Evolutionary conservation across 2,329 filamentous ascomycete genomes (phyloP), one percentile per base, ranked within the genome.

Genomic region (Apiospora phragmitis): DNA sequence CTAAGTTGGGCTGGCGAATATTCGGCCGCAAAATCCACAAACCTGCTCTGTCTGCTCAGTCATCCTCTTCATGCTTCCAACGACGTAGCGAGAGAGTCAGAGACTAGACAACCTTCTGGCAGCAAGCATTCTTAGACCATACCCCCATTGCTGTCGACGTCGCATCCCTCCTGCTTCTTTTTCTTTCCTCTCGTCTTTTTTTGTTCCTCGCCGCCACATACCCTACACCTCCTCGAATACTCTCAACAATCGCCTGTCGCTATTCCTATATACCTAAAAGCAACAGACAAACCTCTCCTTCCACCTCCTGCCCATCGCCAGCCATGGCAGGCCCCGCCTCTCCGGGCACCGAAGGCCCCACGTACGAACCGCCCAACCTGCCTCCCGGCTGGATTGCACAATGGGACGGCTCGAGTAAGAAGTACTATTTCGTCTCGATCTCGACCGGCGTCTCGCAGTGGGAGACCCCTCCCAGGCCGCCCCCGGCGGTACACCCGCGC

Each of bases 361-460:
- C 87, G 77, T 89, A 85, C 75, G 76, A 78, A 70, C 90, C 90
- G 73, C 90, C 90, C 66, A 83, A 84, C 65, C 85, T 92, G 68
- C 90, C 90, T 67, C 82, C 88, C 16, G 90, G 90, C 76, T 92
- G 90, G 90, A 92, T 91, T 77, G 89, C 90, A 71, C 90, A 92
- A 82, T 92, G 90, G 90, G 90, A 92, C 77, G 87, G 86, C 73
- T 78, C 85, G 70, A 89, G 85, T 79, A 87, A 85, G 79, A 91
- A 91, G 79, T 92, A 92, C 79, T 92, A 92, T 80, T 92, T 89
- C 79, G 91, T 93, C 68, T 91, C 93, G 80, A 87, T 93, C 69
- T 90, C 90, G 69, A 93, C 91, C 9, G 91, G 91, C 66, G 85
- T 89, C 47, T 92, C 91, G 73, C 91, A 93, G 81, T 93, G 92